Evolutionary conservation across 352 stramenopile genomes (phyloP), one percentile per base, ranked within the genome.

Genomic region (Blastocystis sp.): DNA sequence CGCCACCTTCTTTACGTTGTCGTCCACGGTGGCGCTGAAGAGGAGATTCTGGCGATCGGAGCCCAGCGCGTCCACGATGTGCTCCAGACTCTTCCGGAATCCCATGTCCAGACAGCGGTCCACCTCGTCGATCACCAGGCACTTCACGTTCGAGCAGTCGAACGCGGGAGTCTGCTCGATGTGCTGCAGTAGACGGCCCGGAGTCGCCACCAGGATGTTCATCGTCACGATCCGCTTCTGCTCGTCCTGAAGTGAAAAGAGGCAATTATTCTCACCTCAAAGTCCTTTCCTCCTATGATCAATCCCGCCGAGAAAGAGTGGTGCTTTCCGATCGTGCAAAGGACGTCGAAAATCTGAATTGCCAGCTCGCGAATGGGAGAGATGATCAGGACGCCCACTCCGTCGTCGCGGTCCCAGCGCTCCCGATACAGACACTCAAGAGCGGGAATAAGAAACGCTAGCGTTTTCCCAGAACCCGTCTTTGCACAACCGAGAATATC

Each of bases 131-230:
- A 94, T 79, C 24, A 94, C 90, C 21, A 94, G 81, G 16, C 46
- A 38, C 87, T 96, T 92, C 29, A 99, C 86, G 81, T 95, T 93
- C 69, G 91, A 93, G 6, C 93, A 90, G 87, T 98, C 94, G 86
- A 99, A 97, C 44, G 92, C 93, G 2, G 94, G 92, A 46, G 96
- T 98, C 90, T 98, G 94, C 89, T 99, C 95, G 88, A 99, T 94
- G 91, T 99, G 96, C 89, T 99, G 95, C 76, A 98, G 89, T 42
- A 98, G 86, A 29, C 96, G 90, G 7, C 96, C 96, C 34, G 96
- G 96, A 29, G 96, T 99, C 71, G 91, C 94, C 73, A 99, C 92
- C n/a, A 99, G 86, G 49, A 98, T 94, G 89, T 97, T 98, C 91
- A 97, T 97, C 42, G 89, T 91, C 8, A 92, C 87, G 72, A 99